Base-by-base conservation (phyloP, 2,329 filamentous ascomycete species). In the Falciphora oryzae region DNA sequence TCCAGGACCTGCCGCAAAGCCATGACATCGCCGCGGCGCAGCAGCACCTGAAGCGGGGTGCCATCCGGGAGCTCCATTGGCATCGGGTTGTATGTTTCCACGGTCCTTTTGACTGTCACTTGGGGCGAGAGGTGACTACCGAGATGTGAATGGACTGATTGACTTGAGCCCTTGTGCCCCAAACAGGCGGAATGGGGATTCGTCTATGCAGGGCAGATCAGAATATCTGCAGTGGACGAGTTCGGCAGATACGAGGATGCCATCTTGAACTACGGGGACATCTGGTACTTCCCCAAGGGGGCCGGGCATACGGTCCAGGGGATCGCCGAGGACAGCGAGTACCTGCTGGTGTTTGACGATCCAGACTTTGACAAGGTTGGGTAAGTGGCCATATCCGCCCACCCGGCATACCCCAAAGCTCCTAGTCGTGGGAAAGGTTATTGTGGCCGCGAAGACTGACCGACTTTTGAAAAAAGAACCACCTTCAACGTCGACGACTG, bases 401-500 rank as follows among this genome's bases (percentile, higher is more conserved):
- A 29, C 29, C 29, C 3, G 6, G 3, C 22, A n/a, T 22, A 29
- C 25, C 25, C 16, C 35, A 14, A n/a, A 25, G 22, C 16, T 25
- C 56, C 3, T 6, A 6, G 29, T 29, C 6, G 29, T 18, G 28
- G 27, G 22, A n/a, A 3, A 29, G 6, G n/a, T 61, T 29, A 60
- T 25, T 18, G 50, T n/a, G 32, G 14, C 13, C 31, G 22, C 25
- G 3, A 7, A 22, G 22, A 57, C 53, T 65, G 10, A 38, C 35
- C 35, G 3, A 35, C 32, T 5, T 2, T 18, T 16, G 35, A 18
- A 38, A 38, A 38, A 57, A 84, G 85, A n/a, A 89, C 85, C 0
- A 90, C 88, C 0, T 91, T 90, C 79, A 89, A 86, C 76, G 80
- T 90, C 29, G 87, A 88, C 67, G 88, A 91, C 75, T 90, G 88